Conservation (phyloP, 2,329 filamentous ascomycete genomes). For the Penicillium thymicola region DNA sequence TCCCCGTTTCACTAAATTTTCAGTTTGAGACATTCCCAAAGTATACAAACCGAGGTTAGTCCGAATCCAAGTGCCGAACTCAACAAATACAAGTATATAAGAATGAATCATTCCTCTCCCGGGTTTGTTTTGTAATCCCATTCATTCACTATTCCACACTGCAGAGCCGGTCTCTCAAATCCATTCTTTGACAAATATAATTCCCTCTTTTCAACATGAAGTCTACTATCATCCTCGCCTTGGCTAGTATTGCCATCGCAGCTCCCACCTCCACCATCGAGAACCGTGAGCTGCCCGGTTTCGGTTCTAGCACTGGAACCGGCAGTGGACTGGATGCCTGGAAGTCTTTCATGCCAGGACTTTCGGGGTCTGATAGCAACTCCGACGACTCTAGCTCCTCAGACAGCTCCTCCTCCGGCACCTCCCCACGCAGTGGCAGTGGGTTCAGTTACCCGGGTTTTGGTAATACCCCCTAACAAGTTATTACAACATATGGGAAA, state of each 20-base stretch:
- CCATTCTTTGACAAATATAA: neutral
- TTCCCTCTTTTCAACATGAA: slow-evolving; percentile 20
- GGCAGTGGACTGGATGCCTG: slow-evolving; percentile 10
- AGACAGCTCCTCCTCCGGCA: no score
- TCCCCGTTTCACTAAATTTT: neutral
- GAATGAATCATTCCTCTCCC: neutral
- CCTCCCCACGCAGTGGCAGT: neutral
- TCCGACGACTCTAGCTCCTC: neutral
- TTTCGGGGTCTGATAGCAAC: neutral
- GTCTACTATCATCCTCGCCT: slow-evolving; percentile 17
- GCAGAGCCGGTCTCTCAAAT: slow-evolving; percentile 18
- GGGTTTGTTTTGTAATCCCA: no score
- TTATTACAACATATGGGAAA: neutral
- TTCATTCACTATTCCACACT: neutral
- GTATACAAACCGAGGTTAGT: neutral
- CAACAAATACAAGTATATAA: neutral
- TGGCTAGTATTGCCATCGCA: slow-evolving; percentile 21
- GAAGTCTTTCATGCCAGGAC: neutral
- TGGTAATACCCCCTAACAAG: neutral
- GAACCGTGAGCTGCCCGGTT: slow-evolving; percentile 17
- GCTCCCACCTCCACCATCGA: slow-evolving; percentile 27
- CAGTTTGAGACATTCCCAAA: neutral
- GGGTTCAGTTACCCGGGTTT: slow-evolving; percentile 6
- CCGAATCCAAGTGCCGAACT: neutral
- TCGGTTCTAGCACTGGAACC: slow-evolving; percentile 10